Conservation (phyloP, 495 filamentous ascomycete genomes). For the Peziza echinospora region DNA sequence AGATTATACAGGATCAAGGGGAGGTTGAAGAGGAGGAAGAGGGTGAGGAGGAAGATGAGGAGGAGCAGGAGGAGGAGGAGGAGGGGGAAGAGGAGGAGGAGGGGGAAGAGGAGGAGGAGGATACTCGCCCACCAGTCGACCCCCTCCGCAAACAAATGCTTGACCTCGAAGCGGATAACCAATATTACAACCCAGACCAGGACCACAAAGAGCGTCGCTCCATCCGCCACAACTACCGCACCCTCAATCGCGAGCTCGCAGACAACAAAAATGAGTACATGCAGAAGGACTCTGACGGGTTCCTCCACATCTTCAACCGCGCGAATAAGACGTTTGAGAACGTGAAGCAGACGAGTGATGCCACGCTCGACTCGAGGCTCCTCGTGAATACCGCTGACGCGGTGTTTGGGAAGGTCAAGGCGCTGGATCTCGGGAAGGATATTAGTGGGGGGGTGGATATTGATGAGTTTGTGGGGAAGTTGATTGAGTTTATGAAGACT, state of each 20-base stretch:
- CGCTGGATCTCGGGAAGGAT: constrained; percentile 35
- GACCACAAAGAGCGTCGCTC: constrained; percentile 51
- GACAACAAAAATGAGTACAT: constrained; percentile 51
- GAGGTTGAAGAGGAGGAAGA: neutral
- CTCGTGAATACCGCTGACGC: constrained; percentile 60
- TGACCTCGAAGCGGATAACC: constrained; percentile 22
- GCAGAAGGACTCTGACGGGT: constrained; percentile 34
- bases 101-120: neutral
- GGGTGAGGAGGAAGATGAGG: neutral
- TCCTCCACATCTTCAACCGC: constrained; percentile 38
- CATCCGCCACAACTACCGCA: constrained; percentile 42
- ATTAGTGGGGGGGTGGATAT: constrained; percentile 58
- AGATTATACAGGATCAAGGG: too few relatives aligned
- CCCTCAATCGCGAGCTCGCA: constrained; percentile 7
- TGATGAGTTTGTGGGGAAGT: constrained; percentile 85
- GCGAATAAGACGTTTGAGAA: constrained; percentile 41
- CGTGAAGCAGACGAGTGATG: constrained; percentile 85
- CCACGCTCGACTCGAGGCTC: constrained; percentile 68
- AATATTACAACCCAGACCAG: constrained; percentile 77
- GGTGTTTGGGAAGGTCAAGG: constrained; percentile 43
- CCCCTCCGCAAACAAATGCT: constrained; percentile 9
- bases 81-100: constrained; percentile 3
- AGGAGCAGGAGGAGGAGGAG: neutral
- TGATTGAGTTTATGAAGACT: constrained; percentile 63
- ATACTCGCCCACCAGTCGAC: constrained; percentile 6